phyloP scores from a whole-genome alignment of 2,329 filamentous ascomycete genomes.

The Talaromyces funiculosus region DNA sequence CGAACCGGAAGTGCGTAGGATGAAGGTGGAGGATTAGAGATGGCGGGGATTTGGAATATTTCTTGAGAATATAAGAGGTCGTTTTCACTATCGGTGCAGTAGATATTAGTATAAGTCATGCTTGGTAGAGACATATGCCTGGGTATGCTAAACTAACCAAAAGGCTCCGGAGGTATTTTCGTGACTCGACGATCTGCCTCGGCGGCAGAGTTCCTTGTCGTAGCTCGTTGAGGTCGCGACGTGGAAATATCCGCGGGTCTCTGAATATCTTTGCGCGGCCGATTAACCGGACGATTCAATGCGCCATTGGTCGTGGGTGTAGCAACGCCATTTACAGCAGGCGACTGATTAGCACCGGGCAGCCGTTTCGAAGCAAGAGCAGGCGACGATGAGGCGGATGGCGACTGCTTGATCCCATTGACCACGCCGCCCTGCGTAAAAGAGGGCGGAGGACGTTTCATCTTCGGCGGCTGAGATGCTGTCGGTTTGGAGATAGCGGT shows the following conservation, averaged over 20 bases:
- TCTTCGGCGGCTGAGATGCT: constrained; percentile 49
- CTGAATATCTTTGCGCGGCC: constrained; percentile 54
- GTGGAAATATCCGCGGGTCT: constrained; percentile 29
- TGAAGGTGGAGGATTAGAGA: constrained; percentile 85
- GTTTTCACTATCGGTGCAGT: constrained; percentile 56
- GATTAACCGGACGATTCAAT: constrained; percentile 38
- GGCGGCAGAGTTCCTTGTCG: constrained; percentile 27
- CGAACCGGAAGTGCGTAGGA: constrained; percentile 81
- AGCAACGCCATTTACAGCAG: constrained; percentile 37
- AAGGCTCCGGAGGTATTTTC: constrained; percentile 41
- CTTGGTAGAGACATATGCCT: not conserved
- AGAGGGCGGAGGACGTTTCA: constrained; percentile 62
- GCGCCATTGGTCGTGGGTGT: constrained; percentile 42
- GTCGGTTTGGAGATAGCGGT: constrained; percentile 41
- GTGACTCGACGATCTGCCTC: constrained; percentile 29
- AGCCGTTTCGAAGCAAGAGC: constrained; percentile 51
- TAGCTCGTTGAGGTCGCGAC: constrained; percentile 28
- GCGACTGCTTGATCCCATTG: constrained; percentile 52
- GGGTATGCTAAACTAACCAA: constrained; percentile 31
- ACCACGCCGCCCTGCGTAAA: constrained; percentile 53
- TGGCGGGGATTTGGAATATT: constrained; percentile 65
- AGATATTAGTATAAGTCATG: not conserved
- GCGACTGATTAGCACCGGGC: constrained; percentile 50
- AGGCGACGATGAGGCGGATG: constrained; percentile 56
- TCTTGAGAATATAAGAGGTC: constrained; percentile 73